Conservation (phyloP, 208 protist genomes). For the Trypanosoma congolense region DNA sequence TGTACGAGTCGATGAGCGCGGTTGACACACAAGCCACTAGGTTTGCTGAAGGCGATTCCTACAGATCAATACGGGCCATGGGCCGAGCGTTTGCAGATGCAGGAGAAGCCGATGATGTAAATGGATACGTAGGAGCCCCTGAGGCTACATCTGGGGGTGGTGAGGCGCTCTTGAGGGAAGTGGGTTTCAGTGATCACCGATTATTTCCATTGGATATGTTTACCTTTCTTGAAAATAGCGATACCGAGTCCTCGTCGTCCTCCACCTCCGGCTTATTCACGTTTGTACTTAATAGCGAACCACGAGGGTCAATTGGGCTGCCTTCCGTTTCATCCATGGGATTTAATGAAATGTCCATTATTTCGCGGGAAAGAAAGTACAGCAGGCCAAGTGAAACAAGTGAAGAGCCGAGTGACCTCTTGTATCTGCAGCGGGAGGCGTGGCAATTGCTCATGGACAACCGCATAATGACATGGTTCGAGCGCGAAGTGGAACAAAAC, state of each 20-base stretch:
- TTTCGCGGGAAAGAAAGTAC: neutral
- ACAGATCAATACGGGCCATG: too few species aligned
- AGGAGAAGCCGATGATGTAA: neutral
- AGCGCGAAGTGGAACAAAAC: constrained; percentile 63
- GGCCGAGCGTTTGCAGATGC: neutral
- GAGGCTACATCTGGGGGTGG: neutral
- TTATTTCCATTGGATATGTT: constrained; percentile 60
- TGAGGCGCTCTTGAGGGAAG: neutral
- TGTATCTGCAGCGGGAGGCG: constrained; percentile 62
- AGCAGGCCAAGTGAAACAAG: neutral
- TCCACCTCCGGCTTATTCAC: neutral
- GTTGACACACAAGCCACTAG: neutral
- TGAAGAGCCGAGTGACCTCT: constrained; percentile 13
- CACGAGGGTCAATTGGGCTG: neutral
- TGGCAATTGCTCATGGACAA: constrained; percentile 87
- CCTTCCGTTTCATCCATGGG: constrained; percentile 7
- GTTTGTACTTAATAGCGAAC: neutral
- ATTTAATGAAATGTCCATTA: neutral
- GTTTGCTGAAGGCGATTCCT: too few species aligned
- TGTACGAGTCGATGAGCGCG: neutral
- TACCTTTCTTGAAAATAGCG: constrained; percentile 28
- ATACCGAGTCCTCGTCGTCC: neutral
- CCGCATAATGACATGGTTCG: constrained; percentile 76
- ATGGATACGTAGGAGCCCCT: neutral
- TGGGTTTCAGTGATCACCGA: constrained; percentile 20